Conservation (phyloP, 2,329 filamentous ascomycete genomes). For the Phaeosphaeria sp. region DNA sequence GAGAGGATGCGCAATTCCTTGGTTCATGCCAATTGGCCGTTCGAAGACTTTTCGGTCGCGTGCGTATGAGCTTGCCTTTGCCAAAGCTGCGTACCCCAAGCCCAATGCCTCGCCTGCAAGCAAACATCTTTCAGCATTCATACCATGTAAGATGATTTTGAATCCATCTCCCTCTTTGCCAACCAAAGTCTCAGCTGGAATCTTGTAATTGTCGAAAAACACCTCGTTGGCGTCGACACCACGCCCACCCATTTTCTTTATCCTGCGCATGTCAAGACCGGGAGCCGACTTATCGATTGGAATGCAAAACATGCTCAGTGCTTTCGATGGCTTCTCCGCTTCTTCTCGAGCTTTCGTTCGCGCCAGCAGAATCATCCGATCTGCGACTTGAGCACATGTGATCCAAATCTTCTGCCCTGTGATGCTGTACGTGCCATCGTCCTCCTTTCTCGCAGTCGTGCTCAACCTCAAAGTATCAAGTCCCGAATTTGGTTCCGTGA, state of each 20-base stretch:
- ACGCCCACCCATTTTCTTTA: slow-evolving; percentile 85
- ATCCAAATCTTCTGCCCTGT: slow-evolving; percentile 91
- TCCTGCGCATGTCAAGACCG: slow-evolving; percentile 71
- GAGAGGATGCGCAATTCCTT: slow-evolving; percentile 66
- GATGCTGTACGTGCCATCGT: slow-evolving; percentile 69
- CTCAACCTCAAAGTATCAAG: slow-evolving; percentile 77
- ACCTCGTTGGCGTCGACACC: slow-evolving; percentile 87
- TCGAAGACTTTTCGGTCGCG: slow-evolving; percentile 61
- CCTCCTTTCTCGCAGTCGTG: slow-evolving; percentile 50
- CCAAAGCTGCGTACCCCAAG: slow-evolving; percentile 72
- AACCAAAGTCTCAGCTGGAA: slow-evolving; percentile 70
- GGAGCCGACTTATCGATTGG: slow-evolving; percentile 69
- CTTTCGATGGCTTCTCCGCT: slow-evolving; percentile 73
- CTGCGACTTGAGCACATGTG: slow-evolving; percentile 80
- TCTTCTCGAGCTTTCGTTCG: slow-evolving; percentile 75
- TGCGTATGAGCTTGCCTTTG: slow-evolving; percentile 54
- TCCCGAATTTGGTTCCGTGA: slow-evolving; percentile 83
- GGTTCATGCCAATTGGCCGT: slow-evolving; percentile 65
- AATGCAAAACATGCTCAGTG: slow-evolving; percentile 81
- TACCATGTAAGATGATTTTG: slow-evolving; percentile 64
- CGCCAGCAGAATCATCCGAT: slow-evolving; percentile 83
- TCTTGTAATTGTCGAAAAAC: slow-evolving; percentile 80
- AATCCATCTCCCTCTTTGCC: slow-evolving; percentile 79
- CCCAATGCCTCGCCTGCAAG: slow-evolving; percentile 79
- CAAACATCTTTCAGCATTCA: slow-evolving; percentile 58